These are phyloP conservation scores for Daldinia childiae DNA, from an alignment of 495 filamentous ascomycete genomes.

Conservation along the genomic window DNA sequence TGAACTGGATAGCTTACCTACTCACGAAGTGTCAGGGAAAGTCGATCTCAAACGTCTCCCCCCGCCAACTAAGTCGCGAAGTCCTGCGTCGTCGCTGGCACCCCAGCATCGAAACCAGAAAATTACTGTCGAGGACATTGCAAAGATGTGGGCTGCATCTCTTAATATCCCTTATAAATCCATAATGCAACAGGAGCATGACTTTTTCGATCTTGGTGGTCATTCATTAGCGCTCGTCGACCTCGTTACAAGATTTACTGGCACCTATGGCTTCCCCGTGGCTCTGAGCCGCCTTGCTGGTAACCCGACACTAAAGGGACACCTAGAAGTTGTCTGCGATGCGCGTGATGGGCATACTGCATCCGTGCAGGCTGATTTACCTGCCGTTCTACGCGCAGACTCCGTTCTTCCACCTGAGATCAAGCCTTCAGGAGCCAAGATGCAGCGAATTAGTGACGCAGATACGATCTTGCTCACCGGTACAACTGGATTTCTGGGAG, in stretches of 20 bases:
- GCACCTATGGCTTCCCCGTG: constrained; percentile 68
- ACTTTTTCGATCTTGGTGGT: constrained; percentile 76
- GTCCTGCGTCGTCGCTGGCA: constrained; percentile 42
- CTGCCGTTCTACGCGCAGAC: constrained; percentile 67
- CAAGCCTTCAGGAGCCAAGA: constrained; percentile 54
- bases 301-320: constrained; percentile 67
- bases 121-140: constrained; percentile 64
- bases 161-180: constrained; percentile 62
- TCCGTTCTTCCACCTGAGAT: constrained; percentile 68
- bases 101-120: constrained; percentile 49
- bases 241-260: constrained; percentile 65
- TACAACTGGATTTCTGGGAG: constrained; percentile 54
- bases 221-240: constrained; percentile 75
- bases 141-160: constrained; percentile 67
- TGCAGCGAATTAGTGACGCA: constrained; percentile 64
- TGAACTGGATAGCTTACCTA: constrained; percentile 66
- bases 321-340: constrained; percentile 65
- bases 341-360: constrained; percentile 71
- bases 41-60: constrained; percentile 71
- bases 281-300: constrained; percentile 70
- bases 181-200: constrained; percentile 65
- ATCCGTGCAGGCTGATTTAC: constrained; percentile 71
- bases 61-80: constrained; percentile 53
- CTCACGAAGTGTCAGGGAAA: constrained; percentile 73
- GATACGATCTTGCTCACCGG: constrained; percentile 60